Evolutionary conservation across 2,329 filamentous ascomycete genomes (phyloP), one percentile per base, ranked within the genome.

Genomic region (Cladophialophora yegresii): DNA sequence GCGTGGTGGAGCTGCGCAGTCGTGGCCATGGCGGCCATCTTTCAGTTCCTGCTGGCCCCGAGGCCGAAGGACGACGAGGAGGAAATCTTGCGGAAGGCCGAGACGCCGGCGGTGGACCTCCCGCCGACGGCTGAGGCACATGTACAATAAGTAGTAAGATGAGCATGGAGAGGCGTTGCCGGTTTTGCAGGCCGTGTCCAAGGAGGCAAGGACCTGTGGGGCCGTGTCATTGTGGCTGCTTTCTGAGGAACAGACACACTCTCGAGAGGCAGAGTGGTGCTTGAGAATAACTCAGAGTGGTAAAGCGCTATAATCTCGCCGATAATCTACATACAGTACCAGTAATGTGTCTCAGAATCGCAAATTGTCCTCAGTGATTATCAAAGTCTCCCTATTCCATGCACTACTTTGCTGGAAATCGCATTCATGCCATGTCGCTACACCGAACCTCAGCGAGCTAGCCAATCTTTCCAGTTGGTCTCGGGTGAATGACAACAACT

Each of bases 1-100:
- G 84, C 86, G 8, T 89, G 87, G 87, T 88, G 86, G 68, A 84
- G 83, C 45, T 87, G 84, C 69, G 82, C 82, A 2, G 57, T 84
- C 6, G 81, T 85, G 20, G 87, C 87, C 2, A 69, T 81, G 4
- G 68, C 85, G 23, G 87, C 86, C 2, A 80, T 85, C 0, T 66
- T 86, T 3, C 86, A 89, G 73, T 87, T 85, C 73, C 87, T 88
- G 71, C 79, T 76, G 6, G 81, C 87, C 4, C 53, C 51, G 12
- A 47, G 66, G 49, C 61, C 67, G 8, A 55, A 65, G 57, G 57
- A 69, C n/a, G 58, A 68, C n/a, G 40, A 61, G 12, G 62, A 60
- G 22, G 51, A 54, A 22, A 65, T 65, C 20, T 40, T 65, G 28
- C 63, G 55, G 8, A 49, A 58, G 56, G 58, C 50, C 3, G 47